phyloP scores from a whole-genome alignment of 169 alveolate genomes.

The Plasmodium coatneyi region DNA sequence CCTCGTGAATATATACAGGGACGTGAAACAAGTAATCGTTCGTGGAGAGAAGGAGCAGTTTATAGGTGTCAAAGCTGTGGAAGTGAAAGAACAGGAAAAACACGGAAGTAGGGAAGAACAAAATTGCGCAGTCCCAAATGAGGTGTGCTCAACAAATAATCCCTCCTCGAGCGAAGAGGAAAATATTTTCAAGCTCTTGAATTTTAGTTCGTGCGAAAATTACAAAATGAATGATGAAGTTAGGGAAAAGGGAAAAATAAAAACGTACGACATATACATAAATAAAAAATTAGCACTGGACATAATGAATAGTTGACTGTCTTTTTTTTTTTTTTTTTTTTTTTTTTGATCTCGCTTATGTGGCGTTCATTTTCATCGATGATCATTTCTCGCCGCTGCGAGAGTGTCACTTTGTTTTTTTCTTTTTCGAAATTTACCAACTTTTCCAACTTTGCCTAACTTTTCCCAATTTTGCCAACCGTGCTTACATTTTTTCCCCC shows the following conservation, averaged over 20 bases:
- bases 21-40: constrained; percentile 27
- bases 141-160: not conserved
- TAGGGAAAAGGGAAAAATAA: not conserved
- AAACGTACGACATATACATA: constrained; percentile 35
- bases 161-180: constrained; percentile 33
- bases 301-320: constrained; percentile 46
- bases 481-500: not conserved
- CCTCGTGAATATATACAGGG: constrained; percentile 41
- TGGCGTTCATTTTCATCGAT: not conserved
- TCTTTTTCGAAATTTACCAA: not conserved
- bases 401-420: constrained; percentile 7
- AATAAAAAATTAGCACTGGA: constrained; percentile 63
- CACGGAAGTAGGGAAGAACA: constrained; percentile 14
- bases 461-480: not conserved
- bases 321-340: constrained; percentile 17
- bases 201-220: constrained; percentile 31
- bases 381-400: not conserved
- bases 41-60: not conserved
- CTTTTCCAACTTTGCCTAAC: not conserved
- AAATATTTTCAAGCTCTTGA: constrained; percentile 44
- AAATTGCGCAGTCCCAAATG: not conserved
- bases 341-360: not conserved
- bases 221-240: constrained; percentile 12
- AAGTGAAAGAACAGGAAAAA: not conserved
- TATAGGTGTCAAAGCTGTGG: constrained; percentile 7